Evolutionary conservation across 2,329 filamentous ascomycete species (phyloP).

Genomic region (Thelonectria blattea): DNA sequence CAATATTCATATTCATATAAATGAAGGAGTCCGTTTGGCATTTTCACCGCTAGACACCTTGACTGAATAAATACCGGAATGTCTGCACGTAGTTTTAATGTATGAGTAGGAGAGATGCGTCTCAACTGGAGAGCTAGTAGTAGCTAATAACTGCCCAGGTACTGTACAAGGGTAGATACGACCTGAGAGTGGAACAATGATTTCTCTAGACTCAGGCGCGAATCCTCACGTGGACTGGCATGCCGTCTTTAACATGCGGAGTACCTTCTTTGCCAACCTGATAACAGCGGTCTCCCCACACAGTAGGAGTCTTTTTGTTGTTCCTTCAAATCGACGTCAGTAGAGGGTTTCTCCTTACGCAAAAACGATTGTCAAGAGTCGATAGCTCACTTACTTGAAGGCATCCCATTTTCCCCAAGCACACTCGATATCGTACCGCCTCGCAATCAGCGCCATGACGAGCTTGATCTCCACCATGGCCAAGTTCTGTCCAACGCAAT

Average conservation of each 20-base stretch:
- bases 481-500: slow-evolving; percentile 62
- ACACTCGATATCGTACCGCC: slow-evolving; percentile 28
- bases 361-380: not conserved
- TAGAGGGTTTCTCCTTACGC: too few relatives aligned
- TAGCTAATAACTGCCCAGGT: too few relatives aligned
- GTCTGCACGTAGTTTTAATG: too few relatives aligned
- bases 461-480: slow-evolving; percentile 49
- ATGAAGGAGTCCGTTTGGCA: too few relatives aligned
- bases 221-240: slow-evolving; percentile 44
- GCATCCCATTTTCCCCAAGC: slow-evolving; percentile 31
- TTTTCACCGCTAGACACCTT: too few relatives aligned
- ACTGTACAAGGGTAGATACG: too few relatives aligned
- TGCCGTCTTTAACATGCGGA: slow-evolving; percentile 44
- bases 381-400: slow-evolving; percentile 7
- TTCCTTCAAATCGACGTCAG: not conserved
- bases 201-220: not conserved
- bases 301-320: not conserved
- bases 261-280: slow-evolving; percentile 46
- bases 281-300: slow-evolving; percentile 39
- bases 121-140: too few relatives aligned
- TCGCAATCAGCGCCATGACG: slow-evolving; percentile 17
- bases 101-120: too few relatives aligned
- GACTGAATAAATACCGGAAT: too few relatives aligned
- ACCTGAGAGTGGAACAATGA: too few relatives aligned
- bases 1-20: too few relatives aligned